Evolutionary conservation across 2,329 filamentous ascomycete genomes (phyloP), one percentile per base, ranked within the genome.

Genomic region (Microdochium paspali): DNA sequence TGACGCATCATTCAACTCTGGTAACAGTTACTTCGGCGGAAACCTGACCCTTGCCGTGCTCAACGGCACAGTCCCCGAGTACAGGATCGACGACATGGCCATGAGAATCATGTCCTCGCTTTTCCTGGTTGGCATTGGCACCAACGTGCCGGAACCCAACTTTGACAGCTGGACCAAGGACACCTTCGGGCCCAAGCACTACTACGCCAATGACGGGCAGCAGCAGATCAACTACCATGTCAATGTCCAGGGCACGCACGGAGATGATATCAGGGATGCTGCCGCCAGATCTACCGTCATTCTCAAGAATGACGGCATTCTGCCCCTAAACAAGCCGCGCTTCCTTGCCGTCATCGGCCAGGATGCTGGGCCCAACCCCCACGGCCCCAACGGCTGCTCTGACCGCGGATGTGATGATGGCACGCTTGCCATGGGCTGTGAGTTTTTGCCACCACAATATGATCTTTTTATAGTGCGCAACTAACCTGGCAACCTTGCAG

Each of bases 11-110:
- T 95, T 96, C 68, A 80, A 85, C 64, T 80, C 77, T 3, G 86
- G 86, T 6, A 65, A 67, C 45, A 84, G 83, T 18, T 94, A 74
- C 72, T 95, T 87, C 85, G 91, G 91, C 10, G 70, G 82, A 24
- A 97, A 97, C 66, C 66, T 97, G 56, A 96, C 91, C 2, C 71
- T 95, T 44, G 87, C 87, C 1, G 82, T 96, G 5, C 66, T 95
- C 56, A 96, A 97, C 60, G 90, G 90, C 30, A 95, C 90, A 1
- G 71, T 97, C 26, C 88, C 91, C 1, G 80, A 87, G 55, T 95
- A 86, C 77, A 80, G 91, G 45, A 63, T 97, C 10, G 90, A 96
- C 56, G 93, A 97, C 61, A 95, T 95, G 84, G 87, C 81, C 4
- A 85, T 89, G 65, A 82, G 93, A 56, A 95, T 86, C 60, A 84